Percentiles rank a stretch among this genome's conserved stretches.
phyloP scores from a whole-genome alignment of 345 rosid species.

The Aquilaria yunnanensis region DNA sequence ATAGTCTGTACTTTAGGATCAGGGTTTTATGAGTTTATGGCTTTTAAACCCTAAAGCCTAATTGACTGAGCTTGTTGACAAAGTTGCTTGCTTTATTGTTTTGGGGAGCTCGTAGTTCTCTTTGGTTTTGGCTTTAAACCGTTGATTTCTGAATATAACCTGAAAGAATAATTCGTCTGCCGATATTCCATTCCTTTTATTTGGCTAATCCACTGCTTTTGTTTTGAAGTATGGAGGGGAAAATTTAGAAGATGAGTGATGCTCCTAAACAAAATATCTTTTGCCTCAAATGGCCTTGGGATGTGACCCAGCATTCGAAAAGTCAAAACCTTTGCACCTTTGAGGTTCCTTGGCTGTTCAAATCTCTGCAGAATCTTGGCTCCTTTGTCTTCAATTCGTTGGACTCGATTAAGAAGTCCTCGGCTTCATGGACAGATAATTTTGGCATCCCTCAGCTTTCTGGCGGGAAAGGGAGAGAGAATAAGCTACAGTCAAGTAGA shows the following conservation, averaged over 20 bases:
- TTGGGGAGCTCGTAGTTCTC: too few relatives aligned
- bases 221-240: neutral
- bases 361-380: constrained; percentile 57
- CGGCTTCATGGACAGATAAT: constrained; percentile 23
- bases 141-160: too few relatives aligned
- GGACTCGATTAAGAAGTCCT: constrained; percentile 27
- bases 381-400: constrained; percentile 52
- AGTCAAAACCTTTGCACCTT: constrained; percentile 38
- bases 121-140: too few relatives aligned
- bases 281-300: constrained; percentile 89
- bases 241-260: constrained; percentile 23
- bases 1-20: too few relatives aligned
- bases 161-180: too few relatives aligned
- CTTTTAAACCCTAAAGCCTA: too few relatives aligned
- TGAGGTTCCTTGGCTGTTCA: constrained; percentile 72
- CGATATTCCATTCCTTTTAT: too few relatives aligned
- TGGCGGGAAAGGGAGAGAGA: constrained; percentile 10
- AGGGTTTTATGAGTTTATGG: too few relatives aligned
- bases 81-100: too few relatives aligned
- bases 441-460: constrained; percentile 22
- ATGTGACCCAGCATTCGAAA: constrained; percentile 27
- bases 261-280: constrained; percentile 35
- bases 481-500: constrained; percentile 21
- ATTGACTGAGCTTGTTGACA: too few relatives aligned
- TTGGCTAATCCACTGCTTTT: neutral